Evolutionary conservation across 1,284 basidiomycete genomes (phyloP).

Genomic region (Ganoderma lingzhi): DNA sequence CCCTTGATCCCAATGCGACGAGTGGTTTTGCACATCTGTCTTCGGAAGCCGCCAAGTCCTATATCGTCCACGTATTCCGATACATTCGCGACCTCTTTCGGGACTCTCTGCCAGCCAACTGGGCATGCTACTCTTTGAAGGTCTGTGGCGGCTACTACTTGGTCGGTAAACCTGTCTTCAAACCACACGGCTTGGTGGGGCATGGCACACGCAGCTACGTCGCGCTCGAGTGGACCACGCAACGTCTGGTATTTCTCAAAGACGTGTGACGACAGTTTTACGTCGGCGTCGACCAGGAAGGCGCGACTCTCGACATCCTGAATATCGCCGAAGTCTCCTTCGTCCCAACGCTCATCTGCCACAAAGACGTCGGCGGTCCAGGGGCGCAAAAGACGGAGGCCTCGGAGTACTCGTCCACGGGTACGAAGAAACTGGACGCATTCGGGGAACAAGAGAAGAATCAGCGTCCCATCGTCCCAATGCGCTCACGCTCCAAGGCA

Average conservation of each 20-base stretch:
- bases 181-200: neutral
- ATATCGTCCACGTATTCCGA: conserved; percentile 1
- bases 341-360: neutral
- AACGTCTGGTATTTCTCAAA: neutral
- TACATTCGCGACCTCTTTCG: conserved; percentile 19
- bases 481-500: too few relatives aligned
- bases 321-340: neutral
- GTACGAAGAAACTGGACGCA: too few relatives aligned
- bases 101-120: neutral
- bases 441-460: too few relatives aligned
- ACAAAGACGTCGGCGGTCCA: neutral
- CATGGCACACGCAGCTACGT: conserved; percentile 2
- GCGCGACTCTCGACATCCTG: neutral
- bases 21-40: too few relatives aligned
- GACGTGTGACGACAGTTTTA: neutral
- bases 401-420: too few relatives aligned
- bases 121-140: conserved; percentile 12
- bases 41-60: too few relatives aligned
- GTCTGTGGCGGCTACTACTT: neutral
- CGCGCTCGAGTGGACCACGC: neutral
- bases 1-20: too few relatives aligned
- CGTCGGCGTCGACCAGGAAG: neutral
- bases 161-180: neutral
- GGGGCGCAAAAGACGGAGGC: too few relatives aligned
- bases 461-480: too few relatives aligned